Evolutionary conservation across 2,329 filamentous ascomycete genomes (phyloP), one percentile per base, ranked within the genome.

Genomic region (Sphaerulina vaccinii): DNA sequence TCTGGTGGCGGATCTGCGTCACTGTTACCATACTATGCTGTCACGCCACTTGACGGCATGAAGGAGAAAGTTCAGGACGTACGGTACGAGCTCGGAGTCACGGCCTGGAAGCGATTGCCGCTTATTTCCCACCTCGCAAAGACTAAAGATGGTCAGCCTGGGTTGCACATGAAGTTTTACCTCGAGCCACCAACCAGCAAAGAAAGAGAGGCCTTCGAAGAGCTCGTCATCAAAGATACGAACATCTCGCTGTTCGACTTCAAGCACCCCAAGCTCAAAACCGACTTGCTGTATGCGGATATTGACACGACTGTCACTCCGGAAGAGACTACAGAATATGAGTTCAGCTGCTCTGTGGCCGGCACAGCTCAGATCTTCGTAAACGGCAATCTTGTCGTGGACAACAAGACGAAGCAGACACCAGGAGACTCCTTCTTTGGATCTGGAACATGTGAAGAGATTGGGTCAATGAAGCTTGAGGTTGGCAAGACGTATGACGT

Each of bases 331-430:
- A 77, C 77, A 35, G 71, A 76, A 1, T 87, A 83, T 66, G 82
- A 87, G 62, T 79, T 88, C 50, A 80, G 83, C n/a, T 72, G 86
- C 21, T 80, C 82, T 4, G 84, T 87, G 6, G 79, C 79, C 37
- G 85, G 85, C 21, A 84, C 81, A 1, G 84, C 82, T n/a, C 82
- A 80, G 58, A 73, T 87, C 9, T 84, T 79, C 58, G 76, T 87
- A 49, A 79, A 87, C 57, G 82, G 73, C 53, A 71, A 82, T 52
- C 70, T 85, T 2, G 73, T 87, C 23, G 78, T 87, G 16, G 82
- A 87, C 69, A 86, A 87, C 62, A 77, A 59, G 33, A 67, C 79
- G 15, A 84, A 82, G 42, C 80, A 82, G 52, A 73, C 68, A 40
- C 76, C 79, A 19, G 83, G 84, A 9, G 79, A 83, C 39, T 79